Conservation (phyloP, 768 basidiomycete genomes). For the Hemileccinum impolitum region DNA sequence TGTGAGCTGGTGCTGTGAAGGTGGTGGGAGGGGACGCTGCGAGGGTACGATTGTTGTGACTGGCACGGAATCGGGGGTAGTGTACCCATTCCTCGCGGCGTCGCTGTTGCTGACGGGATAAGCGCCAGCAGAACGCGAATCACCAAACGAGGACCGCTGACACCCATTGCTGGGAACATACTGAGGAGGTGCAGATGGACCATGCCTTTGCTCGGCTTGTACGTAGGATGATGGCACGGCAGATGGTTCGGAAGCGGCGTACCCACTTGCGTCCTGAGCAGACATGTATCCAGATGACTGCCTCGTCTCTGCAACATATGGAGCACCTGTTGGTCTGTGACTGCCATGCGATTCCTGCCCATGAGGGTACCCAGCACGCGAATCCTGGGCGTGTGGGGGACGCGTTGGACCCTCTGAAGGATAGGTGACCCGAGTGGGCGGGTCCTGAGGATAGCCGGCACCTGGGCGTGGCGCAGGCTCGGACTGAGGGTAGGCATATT, state of each 20-base stretch:
- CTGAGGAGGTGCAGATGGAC: conserved; percentile 9
- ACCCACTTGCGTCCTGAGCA: conserved; percentile 19
- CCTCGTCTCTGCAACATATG: conserved; percentile 19
- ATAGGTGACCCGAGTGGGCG: conserved; percentile 15
- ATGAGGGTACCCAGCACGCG: conserved; percentile 15
- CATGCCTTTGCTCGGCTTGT: conserved; percentile 18
- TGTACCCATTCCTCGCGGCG: conserved; percentile 11
- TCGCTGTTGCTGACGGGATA: conserved; percentile 13
- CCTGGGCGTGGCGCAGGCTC: conserved; percentile 16
- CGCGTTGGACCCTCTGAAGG: conserved; percentile 14
- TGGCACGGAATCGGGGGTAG: conserved; percentile 14
- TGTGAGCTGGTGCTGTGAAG: conserved; percentile 19
- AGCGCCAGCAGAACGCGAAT: conserved; percentile 19
- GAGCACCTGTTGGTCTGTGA: conserved; percentile 3
- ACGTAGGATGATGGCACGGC: conserved; percentile 13
- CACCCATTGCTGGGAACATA: conserved; percentile 15
- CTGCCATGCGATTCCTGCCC: conserved; percentile 17
- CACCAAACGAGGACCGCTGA: conserved; percentile 20
- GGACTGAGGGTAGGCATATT: conserved; percentile 19
- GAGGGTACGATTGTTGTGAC: conserved; percentile 17
- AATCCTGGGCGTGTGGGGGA: conserved; percentile 13
- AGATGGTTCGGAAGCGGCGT: conserved; percentile 16
- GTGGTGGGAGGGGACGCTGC: conserved; percentile 14
- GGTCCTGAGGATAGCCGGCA: conserved; percentile 15
- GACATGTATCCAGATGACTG: conserved; percentile 17